phyloP scores from a whole-genome alignment of 2,329 filamentous ascomycete species.

The Diatrype stigma region DNA sequence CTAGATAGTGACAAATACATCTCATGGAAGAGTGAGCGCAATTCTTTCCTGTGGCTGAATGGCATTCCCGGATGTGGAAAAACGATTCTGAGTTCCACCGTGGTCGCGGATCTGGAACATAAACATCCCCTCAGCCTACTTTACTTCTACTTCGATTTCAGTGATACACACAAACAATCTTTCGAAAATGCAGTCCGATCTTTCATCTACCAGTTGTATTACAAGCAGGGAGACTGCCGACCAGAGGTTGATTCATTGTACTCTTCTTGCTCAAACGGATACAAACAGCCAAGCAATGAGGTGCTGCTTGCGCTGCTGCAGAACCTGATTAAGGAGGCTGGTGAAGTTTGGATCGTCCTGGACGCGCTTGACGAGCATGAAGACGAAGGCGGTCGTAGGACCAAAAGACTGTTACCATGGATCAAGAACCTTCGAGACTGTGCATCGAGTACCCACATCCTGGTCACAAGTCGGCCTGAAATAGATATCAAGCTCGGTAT shows the following conservation, averaged over 20 bases:
- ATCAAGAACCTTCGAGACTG: not conserved
- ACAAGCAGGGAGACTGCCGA: conserved; percentile 7
- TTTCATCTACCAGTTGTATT: conserved; percentile 29
- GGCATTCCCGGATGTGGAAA: conserved; percentile 37
- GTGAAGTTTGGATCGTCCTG: not conserved
- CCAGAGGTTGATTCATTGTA: conserved; percentile 14
- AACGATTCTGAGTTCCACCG: conserved; percentile 32
- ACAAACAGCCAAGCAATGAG: conserved; percentile 18
- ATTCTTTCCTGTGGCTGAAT: conserved; percentile 30
- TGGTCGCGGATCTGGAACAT: conserved; percentile 23
- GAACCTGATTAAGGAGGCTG: conserved; percentile 13
- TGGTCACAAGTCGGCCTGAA: not conserved
- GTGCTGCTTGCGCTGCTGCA: conserved; percentile 17
- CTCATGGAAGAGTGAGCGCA: conserved; percentile 23
- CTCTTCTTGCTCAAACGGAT: conserved; percentile 18
- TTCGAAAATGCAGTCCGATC: conserved; percentile 30
- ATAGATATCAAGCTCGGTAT: not conserved
- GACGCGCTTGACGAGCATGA: not conserved
- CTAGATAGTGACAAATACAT: conserved; percentile 22
- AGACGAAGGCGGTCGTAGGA: not conserved
- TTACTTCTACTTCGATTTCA: conserved; percentile 36
- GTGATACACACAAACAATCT: conserved; percentile 29
- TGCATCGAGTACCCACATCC: not conserved
- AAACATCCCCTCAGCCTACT: not conserved
- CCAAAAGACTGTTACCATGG: not conserved